phyloP scores from a whole-genome alignment of 768 basidiomycete genomes.

The Leccinum subtestaceum region DNA sequence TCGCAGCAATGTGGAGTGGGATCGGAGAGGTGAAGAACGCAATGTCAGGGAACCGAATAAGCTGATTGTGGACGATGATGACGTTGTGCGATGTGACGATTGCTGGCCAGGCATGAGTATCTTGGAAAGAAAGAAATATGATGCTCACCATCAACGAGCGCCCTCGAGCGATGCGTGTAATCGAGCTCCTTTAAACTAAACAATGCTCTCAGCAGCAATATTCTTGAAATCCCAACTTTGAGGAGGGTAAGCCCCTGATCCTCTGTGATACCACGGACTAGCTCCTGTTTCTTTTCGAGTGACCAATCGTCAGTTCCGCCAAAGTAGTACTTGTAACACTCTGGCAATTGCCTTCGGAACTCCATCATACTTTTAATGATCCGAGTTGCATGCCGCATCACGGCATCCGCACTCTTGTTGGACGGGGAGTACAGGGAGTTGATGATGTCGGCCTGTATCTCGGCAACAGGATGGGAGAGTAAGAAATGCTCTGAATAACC shows the following conservation, averaged over 20 bases:
- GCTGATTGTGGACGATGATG: conserved; percentile 78
- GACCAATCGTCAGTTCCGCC: conserved; percentile 76
- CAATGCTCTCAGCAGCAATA: conserved; percentile 72
- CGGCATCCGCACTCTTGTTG: conserved; percentile 62
- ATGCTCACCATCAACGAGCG: conserved; percentile 70
- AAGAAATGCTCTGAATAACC: conserved; percentile 81
- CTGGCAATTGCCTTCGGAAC: conserved; percentile 66
- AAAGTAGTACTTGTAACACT: conserved; percentile 72
- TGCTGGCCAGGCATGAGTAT: conserved; percentile 41
- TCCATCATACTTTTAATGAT: conserved; percentile 77
- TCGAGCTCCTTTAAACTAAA: conserved; percentile 75
- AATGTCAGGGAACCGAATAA: conserved; percentile 82
- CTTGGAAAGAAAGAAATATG: neutral
- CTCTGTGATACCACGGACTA: conserved; percentile 73
- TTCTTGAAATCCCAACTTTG: conserved; percentile 79
- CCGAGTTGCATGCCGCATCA: conserved; percentile 74
- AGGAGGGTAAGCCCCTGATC: conserved; percentile 80
- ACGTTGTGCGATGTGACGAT: conserved; percentile 86
- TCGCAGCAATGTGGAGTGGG: conserved; percentile 84
- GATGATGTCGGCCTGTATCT: conserved; percentile 88
- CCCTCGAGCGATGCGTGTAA: conserved; percentile 62
- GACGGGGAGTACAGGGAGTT: conserved; percentile 80
- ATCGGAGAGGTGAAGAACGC: conserved; percentile 89
- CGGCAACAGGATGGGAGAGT: conserved; percentile 69
- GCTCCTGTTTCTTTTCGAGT: conserved; percentile 56